phyloP scores from a whole-genome alignment of 257 asterid species.

The Gentiana macrophylla region DNA sequence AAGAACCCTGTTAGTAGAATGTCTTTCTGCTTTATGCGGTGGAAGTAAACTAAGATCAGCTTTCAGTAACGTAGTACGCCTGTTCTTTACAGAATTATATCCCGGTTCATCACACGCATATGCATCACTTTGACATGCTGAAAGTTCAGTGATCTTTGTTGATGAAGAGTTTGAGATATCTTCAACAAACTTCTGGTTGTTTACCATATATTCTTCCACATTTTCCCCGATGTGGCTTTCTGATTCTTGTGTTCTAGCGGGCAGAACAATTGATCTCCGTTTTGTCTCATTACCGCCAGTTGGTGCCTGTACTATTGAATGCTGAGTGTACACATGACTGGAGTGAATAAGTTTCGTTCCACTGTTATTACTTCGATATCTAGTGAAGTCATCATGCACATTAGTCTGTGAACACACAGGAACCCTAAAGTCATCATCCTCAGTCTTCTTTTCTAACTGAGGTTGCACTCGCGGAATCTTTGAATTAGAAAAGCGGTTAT shows the following conservation, averaged over 20 bases:
- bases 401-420: slow-evolving; percentile 40
- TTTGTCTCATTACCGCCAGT: slow-evolving; percentile 4
- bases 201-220: slow-evolving; percentile 17
- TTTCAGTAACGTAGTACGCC: slow-evolving; percentile 13
- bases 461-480: slow-evolving; percentile 22
- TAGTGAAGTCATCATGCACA: slow-evolving; percentile 28
- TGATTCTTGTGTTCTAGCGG: slow-evolving; percentile 17
- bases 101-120: slow-evolving; percentile 19
- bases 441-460: slow-evolving; percentile 31
- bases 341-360: slow-evolving; percentile 25
- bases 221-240: slow-evolving; percentile 19
- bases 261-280: slow-evolving; percentile 9
- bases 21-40: slow-evolving; percentile 19
- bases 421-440: slow-evolving; percentile 65
- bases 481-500: slow-evolving; percentile 18
- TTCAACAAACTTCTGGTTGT: slow-evolving; percentile 10
- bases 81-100: slow-evolving; percentile 14
- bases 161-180: slow-evolving; percentile 23
- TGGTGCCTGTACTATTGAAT: slow-evolving; percentile 19
- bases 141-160: slow-evolving; percentile 16
- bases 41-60: slow-evolving; percentile 16
- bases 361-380: slow-evolving; percentile 4
- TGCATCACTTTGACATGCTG: slow-evolving; percentile 14
- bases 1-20: slow-evolving; percentile 10
- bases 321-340: slow-evolving; percentile 13